These are phyloP conservation scores for Cladobotryum mycophilum DNA, from an alignment of 2,329 filamentous ascomycete genomes.

Conservation along the genomic window DNA sequence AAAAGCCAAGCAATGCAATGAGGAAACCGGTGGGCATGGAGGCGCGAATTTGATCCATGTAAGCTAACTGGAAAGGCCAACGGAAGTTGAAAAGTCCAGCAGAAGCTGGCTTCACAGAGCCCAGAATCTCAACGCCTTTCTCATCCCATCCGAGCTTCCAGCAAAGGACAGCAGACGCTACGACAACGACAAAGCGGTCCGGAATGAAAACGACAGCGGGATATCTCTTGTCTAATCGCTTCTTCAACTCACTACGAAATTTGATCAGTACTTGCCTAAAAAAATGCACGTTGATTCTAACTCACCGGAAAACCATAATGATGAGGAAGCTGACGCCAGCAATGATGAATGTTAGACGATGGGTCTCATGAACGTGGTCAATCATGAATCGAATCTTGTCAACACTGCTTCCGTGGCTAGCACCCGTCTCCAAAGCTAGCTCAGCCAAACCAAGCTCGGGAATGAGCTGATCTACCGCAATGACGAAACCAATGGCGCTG, in stretches of 20 bases:
- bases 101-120: slow-evolving; percentile 66
- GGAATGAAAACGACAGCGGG: slow-evolving; percentile 81
- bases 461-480: slow-evolving; percentile 89
- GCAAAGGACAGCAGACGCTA: slow-evolving; percentile 73
- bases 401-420: slow-evolving; percentile 77
- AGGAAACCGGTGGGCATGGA: slow-evolving; percentile 88
- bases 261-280: neutral
- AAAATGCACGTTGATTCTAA: neutral
- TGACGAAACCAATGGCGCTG: slow-evolving; percentile 92
- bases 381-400: slow-evolving; percentile 80
- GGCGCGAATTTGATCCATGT: slow-evolving; percentile 77
- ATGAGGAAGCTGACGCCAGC: slow-evolving; percentile 74
- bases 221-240: slow-evolving; percentile 69
- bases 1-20: slow-evolving; percentile 94
- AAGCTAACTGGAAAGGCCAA: slow-evolving; percentile 72
- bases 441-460: slow-evolving; percentile 76
- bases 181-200: slow-evolving; percentile 84
- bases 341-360: slow-evolving; percentile 69
- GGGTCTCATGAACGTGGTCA: slow-evolving; percentile 57
- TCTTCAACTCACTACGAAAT: slow-evolving; percentile 65
- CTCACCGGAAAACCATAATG: slow-evolving; percentile 84
- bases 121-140: slow-evolving; percentile 75
- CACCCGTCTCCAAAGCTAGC: slow-evolving; percentile 56
- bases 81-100: slow-evolving; percentile 72
- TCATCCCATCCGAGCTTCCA: slow-evolving; percentile 72